phyloP scores from a whole-genome alignment of 208 protist genomes.

The Trypanosomatidae sp. region DNA sequence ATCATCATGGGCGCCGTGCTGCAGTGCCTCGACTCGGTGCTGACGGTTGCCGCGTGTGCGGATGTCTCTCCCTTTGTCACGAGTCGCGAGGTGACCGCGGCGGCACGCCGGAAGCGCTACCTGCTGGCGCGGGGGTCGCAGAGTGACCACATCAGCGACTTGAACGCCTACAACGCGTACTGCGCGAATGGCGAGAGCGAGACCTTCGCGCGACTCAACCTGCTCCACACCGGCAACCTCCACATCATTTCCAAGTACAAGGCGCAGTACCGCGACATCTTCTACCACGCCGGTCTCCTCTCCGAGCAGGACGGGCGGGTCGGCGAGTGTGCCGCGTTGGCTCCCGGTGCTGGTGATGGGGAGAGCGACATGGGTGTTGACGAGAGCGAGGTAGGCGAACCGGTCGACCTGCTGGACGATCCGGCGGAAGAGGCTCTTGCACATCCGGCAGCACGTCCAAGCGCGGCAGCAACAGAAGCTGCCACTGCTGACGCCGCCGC shows the following conservation, averaged over 20 bases:
- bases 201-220: conserved; percentile 56
- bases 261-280: conserved; percentile 79
- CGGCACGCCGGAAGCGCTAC: conserved; percentile 51
- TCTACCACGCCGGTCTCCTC: conserved; percentile 59
- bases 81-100: conserved; percentile 40
- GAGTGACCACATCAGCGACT: conserved; percentile 80
- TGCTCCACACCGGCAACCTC: conserved; percentile 52
- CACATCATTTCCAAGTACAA: conserved; percentile 86
- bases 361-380: too few species aligned
- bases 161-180: conserved; percentile 89
- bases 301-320: background rate
- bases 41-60: conserved; percentile 93
- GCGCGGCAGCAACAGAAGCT: too few species aligned
- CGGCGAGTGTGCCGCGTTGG: too few species aligned
- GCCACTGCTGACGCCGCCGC: too few species aligned
- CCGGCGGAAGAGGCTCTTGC: too few species aligned
- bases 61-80: conserved; percentile 68
- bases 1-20: conserved; percentile 93
- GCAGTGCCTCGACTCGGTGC: conserved; percentile 91
- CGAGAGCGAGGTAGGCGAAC: background rate
- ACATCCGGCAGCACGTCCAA: too few species aligned
- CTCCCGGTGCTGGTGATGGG: too few species aligned
- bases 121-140: conserved; percentile 56
- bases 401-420: background rate
- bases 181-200: conserved; percentile 43